These are phyloP conservation scores for Neoboletus brunneissimus DNA, from an alignment of 768 basidiomycete species.

Conservation along the genomic window DNA sequence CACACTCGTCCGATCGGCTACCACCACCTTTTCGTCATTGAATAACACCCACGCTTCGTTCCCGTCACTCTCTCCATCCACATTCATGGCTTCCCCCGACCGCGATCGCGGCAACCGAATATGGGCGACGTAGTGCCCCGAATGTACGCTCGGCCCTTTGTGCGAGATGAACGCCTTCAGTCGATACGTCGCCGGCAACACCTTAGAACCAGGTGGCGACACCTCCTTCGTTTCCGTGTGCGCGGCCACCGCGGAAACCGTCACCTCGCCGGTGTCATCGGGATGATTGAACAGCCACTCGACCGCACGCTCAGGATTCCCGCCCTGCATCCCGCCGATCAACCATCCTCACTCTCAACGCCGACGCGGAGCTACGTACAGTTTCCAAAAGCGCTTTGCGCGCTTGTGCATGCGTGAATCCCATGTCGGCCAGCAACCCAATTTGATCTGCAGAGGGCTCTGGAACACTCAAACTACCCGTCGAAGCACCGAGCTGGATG, in stretches of 20 bases:
- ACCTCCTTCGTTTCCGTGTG: slow-evolving; percentile 10
- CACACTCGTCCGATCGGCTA: slow-evolving; percentile 81
- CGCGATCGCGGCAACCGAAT: slow-evolving; percentile 36
- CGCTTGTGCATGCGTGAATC: slow-evolving; percentile 81
- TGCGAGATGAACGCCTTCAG: slow-evolving; percentile 96
- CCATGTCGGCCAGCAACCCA: slow-evolving; percentile 81
- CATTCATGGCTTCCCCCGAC: slow-evolving; percentile 27
- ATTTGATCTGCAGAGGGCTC: slow-evolving; percentile 75
- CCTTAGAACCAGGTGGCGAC: slow-evolving; percentile 48
- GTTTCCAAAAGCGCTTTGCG: slow-evolving; percentile 85
- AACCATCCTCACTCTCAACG: not conserved
- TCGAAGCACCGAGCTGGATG: slow-evolving; percentile 36
- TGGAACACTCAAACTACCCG: slow-evolving; percentile 25
- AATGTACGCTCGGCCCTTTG: slow-evolving; percentile 94
- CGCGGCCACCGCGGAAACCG: slow-evolving; percentile 24
- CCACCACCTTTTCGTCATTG: slow-evolving; percentile 95
- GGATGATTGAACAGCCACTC: slow-evolving; percentile 97
- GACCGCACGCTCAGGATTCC: slow-evolving; percentile 79
- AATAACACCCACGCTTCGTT: slow-evolving; percentile 79
- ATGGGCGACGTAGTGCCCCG: slow-evolving; percentile 91
- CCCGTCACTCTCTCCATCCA: slow-evolving; percentile 21
- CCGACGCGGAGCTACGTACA: slow-evolving; percentile 41
- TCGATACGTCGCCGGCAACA: slow-evolving; percentile 71
- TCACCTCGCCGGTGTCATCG: slow-evolving; percentile 73
- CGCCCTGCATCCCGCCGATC: slow-evolving; percentile 45